phyloP scores from a whole-genome alignment of 805 yeast genomes.

The Peterozyma toletana region DNA sequence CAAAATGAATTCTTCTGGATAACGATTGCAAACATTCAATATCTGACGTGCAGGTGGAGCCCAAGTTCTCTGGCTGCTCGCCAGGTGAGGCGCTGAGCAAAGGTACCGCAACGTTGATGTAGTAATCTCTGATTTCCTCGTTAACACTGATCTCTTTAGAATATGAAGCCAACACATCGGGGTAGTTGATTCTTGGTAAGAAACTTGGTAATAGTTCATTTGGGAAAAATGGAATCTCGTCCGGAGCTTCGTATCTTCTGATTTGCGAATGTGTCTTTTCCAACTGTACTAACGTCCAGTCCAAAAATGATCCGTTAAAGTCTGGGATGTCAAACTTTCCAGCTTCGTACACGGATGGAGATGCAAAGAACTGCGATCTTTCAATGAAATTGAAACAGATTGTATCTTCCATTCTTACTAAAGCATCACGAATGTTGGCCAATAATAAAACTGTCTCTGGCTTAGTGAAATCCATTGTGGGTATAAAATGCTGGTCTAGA shows the following conservation, averaged over 20 bases:
- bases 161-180: conserved; percentile 69
- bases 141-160: conserved; percentile 74
- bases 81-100: conserved; percentile 55
- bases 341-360: conserved; percentile 65
- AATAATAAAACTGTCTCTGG: conserved; percentile 79
- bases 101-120: conserved; percentile 73
- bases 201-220: conserved; percentile 51
- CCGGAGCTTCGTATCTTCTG: conserved; percentile 90
- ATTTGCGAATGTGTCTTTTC: conserved; percentile 75
- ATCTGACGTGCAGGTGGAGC: conserved; percentile 80
- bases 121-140: conserved; percentile 54
- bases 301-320: conserved; percentile 76
- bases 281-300: conserved; percentile 73
- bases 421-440: conserved; percentile 72
- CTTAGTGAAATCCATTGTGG: conserved; percentile 70
- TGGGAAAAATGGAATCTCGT: conserved; percentile 87
- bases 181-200: conserved; percentile 77
- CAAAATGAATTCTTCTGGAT: conserved; percentile 91
- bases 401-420: conserved; percentile 94
- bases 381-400: conserved; percentile 90
- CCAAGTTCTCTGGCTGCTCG: conserved; percentile 80
- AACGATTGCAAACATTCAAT: conserved; percentile 83
- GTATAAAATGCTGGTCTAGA: too few relatives aligned
- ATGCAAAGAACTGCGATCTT: conserved; percentile 77
- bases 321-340: conserved; percentile 54